phyloP scores from a whole-genome alignment of 805 yeast species.

The Lipomyces sp. region DNA sequence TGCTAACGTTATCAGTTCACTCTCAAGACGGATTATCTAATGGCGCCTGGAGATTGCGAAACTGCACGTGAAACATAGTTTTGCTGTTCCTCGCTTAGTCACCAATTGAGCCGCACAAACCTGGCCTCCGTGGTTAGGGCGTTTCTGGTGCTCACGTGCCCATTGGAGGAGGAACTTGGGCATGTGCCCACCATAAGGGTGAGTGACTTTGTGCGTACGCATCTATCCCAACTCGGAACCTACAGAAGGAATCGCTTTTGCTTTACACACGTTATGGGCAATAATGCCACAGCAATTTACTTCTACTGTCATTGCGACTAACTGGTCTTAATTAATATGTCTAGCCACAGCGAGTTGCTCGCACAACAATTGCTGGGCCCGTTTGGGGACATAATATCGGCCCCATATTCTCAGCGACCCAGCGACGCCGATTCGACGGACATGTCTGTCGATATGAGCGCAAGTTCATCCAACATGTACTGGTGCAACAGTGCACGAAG shows the following conservation, averaged over 20 bases:
- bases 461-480: constrained; percentile 4
- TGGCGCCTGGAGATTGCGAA: neutral
- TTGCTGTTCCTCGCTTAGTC: neutral
- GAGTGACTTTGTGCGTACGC: no score
- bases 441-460: constrained; percentile 5
- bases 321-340: neutral
- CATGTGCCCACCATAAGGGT: no score
- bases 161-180: no score
- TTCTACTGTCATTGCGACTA: neutral
- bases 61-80: neutral
- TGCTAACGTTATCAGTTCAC: neutral
- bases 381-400: constrained; percentile 10
- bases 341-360: neutral
- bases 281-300: neutral
- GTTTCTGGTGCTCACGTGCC: no score
- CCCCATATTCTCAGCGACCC: neutral
- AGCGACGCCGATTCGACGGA: constrained; percentile 16
- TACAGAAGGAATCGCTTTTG: neutral
- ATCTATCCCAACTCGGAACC: no score
- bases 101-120: neutral
- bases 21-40: neutral
- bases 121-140: no score
- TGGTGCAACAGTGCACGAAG: neutral
- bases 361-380: constrained; percentile 12
- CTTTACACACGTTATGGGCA: neutral